Base-by-base conservation (phyloP, 441 rosid species). In the Dalechampia spathulata region DNA sequence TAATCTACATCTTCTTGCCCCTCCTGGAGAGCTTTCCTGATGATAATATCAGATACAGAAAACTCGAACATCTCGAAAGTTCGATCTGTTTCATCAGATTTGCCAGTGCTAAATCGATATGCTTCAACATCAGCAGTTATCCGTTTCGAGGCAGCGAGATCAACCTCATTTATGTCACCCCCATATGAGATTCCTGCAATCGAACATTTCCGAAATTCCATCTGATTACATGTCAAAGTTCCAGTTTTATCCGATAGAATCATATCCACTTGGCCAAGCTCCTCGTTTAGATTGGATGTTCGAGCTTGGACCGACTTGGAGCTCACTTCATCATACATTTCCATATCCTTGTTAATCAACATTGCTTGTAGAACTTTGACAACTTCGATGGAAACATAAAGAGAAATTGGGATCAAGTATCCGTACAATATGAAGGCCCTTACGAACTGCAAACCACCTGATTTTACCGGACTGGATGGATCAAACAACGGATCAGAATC, bases 171-270 rank as follows among this genome's bases (percentile, higher is more conserved):
- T 28, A 70, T 63, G 42, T 64, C 58, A 28, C 76, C 73, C 2
- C 93, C 96, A 72, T 87, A 87, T 0, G 88, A 70, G 50, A 63
- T 57, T 36, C 96, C 90, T 1, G 88, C 93, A 37, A 88, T 85
- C 6, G 93, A 88, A 63, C 96, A 88, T 70, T 85, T 88, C 72
- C 67, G 68, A 54, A 85, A 88, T 32, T 85, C 93, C 96, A 88
- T 88, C 73, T 79, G 93, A 53, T 88, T 88, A 68, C 96, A 79
- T 19, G 96, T 88, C 83, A n/a, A n/a, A n/a, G n/a, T n/a, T n/a
- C n/a, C n/a, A n/a, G n/a, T n/a, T n/a, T n/a, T n/a, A n/a, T n/a
- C 96, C 0, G 96, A 81, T 12, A 85, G 72, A 61, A 87, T 75
- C 5, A 75, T 87, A 37, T 85, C 82, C 15, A 87, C 96, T 72